A percentile compares a stretch with the other conserved stretches of the same genome.
Evolutionary conservation across 805 yeast species (phyloP).

Genomic region (Sugiyamaella valdiviana): DNA sequence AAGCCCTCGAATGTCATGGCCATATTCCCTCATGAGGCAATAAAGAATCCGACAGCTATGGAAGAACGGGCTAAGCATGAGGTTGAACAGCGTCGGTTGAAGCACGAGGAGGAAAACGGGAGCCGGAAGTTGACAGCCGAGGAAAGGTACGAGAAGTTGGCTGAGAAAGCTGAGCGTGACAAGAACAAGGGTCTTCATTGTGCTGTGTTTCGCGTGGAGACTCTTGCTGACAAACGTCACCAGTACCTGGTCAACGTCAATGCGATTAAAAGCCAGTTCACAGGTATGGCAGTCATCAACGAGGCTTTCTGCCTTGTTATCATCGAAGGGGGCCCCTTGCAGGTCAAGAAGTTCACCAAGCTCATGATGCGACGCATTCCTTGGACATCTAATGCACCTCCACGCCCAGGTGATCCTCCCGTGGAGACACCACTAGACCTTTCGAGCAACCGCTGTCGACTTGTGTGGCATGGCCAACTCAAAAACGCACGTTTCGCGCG

Average conservation of each 20-base stretch:
- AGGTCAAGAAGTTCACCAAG: conserved; percentile 56
- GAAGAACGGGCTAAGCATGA: conserved; percentile 67
- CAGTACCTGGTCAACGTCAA: conserved; percentile 70
- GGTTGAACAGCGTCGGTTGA: conserved; percentile 51
- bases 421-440: conserved; percentile 30
- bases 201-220: conserved; percentile 52
- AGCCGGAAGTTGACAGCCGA: conserved; percentile 58
- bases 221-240: conserved; percentile 58
- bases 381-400: conserved; percentile 54
- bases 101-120: conserved; percentile 57
- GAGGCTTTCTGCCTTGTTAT: conserved; percentile 49
- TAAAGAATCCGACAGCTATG: conserved; percentile 81
- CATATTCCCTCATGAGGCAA: conserved; percentile 78
- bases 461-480: conserved; percentile 71
- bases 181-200: conserved; percentile 47
- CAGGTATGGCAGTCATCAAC: conserved; percentile 45
- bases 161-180: conserved; percentile 43
- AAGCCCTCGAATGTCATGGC: conserved; percentile 78
- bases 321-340: conserved; percentile 66
- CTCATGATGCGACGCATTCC: conserved; percentile 55
- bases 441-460: conserved; percentile 38
- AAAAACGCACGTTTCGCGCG: conserved; percentile 48
- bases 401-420: conserved; percentile 22
- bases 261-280: conserved; percentile 63
- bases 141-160: conserved; percentile 46